Base-by-base conservation (phyloP, 495 filamentous ascomycete genomes). In the Podospora didyma region DNA sequence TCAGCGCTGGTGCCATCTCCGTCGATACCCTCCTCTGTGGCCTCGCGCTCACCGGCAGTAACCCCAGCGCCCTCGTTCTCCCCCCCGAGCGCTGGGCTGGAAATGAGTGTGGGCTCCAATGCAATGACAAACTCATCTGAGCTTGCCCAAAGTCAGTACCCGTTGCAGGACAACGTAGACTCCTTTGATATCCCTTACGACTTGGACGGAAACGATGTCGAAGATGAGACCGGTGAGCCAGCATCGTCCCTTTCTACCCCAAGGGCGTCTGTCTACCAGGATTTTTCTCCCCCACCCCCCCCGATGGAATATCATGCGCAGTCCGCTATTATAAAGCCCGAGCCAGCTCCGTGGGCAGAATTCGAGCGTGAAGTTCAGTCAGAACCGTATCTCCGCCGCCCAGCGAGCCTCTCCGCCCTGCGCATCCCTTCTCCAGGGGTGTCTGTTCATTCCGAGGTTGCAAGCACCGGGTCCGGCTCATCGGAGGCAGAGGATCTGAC, bases 1-100 rank as follows among this genome's bases (percentile, higher is more conserved):
- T 84, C 87, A 9, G 82, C 80, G 6, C 75, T 89, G 55, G 73
- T 80, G 17, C 78, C 78, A 17, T 86, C 85, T 17, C 78, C 82
- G 2, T 81, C 80, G 2, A 79, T 84, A 62, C 74, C 79, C 4
- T 88, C 87, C 39, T 85, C 86, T n/a, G 72, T 75, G 2, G 79
- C 76, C 26, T 77, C 81, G 4, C 73, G 73, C 11, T 79, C 75
- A 6, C 74, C 76, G 2, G 34, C 57, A 12, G 21, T 53, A 22
- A 46, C 63, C 26, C 51, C 67, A 49, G 47, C 65, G 20, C n/a
- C 66, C 45, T 22, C 54, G 39, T 46, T 67, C 59, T 34, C 60
- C 28, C 42, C 26, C 35, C 50, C 49, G 20, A 28, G 44, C 20
- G 28, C 10, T 6, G 50, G 7, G 11, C 48, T 62, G 24, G 64